Evolutionary conservation across 192 early-diverging fungal genomes (phyloP).

Genomic region (Coemansia guatemalensis): DNA sequence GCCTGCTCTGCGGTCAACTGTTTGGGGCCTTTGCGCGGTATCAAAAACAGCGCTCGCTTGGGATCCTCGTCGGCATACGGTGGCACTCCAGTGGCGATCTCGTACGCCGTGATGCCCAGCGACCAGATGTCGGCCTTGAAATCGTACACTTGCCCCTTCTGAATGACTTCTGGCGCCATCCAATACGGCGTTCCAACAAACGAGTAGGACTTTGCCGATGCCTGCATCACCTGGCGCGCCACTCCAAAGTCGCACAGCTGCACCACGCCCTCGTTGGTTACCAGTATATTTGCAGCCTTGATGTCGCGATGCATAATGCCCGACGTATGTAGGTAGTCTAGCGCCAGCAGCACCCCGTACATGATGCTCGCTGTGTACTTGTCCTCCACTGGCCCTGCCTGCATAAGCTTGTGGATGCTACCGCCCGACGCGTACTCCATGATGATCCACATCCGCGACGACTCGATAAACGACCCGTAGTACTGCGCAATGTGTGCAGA

Average conservation of each 20-base stretch:
- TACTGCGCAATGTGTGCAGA: conserved; percentile 93
- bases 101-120: conserved; percentile 96
- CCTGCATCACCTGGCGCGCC: conserved; percentile 75
- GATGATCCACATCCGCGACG: conserved; percentile 95
- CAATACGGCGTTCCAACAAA: conserved; percentile 95
- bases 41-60: conserved; percentile 83
- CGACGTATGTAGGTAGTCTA: conserved; percentile 91
- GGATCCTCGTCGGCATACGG: conserved; percentile 91
- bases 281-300: conserved; percentile 94
- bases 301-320: conserved; percentile 98
- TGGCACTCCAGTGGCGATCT: conserved; percentile 93
- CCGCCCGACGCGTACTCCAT: conserved; percentile 98
- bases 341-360: conserved; percentile 82
- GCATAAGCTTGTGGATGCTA: conserved; percentile 73
- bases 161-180: conserved; percentile 88
- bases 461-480: conserved; percentile 85
- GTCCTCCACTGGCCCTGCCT: conserved; percentile 85
- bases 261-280: conserved; percentile 86
- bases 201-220: conserved; percentile 76
- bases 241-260: conserved; percentile 98
- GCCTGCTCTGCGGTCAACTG: conserved; percentile 80
- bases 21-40: conserved; percentile 80
- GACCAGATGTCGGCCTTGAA: conserved; percentile 99
- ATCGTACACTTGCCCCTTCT: conserved; percentile 82
- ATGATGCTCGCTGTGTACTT: conserved; percentile 86